Base-by-base conservation (phyloP, 2,329 filamentous ascomycete species). In the Neofusicoccum ribis region DNA sequence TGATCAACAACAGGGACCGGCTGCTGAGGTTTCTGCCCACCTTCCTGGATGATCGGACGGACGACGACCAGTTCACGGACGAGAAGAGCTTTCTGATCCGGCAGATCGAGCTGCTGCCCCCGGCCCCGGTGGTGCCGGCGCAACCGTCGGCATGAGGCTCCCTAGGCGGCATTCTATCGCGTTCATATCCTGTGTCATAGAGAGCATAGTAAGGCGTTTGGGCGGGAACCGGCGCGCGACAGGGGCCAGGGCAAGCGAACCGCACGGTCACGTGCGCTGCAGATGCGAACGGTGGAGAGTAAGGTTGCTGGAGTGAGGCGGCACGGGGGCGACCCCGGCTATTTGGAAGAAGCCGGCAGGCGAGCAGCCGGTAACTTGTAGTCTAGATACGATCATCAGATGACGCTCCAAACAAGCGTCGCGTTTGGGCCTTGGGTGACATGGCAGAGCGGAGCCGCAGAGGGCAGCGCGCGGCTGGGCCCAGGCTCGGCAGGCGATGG, bases 31-130 rank as follows among this genome's bases (percentile, higher is more conserved):
- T 99, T 78, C 80, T 99, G 61, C 91, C 92, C 7, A 90, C 91
- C 68, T 99, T 99, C 74, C 84, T 99, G 39, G 93, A 97, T 74
- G 95, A 98, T 73, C 87, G 95, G 64, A 97, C 91, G 37, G 95
- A 99, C 70, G 95, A 99, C 74, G 95, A 98, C 78, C 95, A 99
- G 78, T 99, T 99, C 77, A 95, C 93, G 70, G 95, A 99, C 74
- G 95, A 99, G 83, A 92, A 96, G 75, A 94, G 95, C 71, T 99
- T 98, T 76, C 82, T 99, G 72, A 93, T 99, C 73, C 94, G 96
- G 79, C 93, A 97, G 78, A 98, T 99, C 73, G 84, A 87, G 70
- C 72, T 77, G 59, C 70, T 79, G 39, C 77, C 77, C 8, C 78
- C 68, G 31, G 71, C 72, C 20, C 76, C 76, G 0, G 63, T 73